Conservation (phyloP, 2,329 filamentous ascomycete species). For the Fusarium oxysporum region DNA sequence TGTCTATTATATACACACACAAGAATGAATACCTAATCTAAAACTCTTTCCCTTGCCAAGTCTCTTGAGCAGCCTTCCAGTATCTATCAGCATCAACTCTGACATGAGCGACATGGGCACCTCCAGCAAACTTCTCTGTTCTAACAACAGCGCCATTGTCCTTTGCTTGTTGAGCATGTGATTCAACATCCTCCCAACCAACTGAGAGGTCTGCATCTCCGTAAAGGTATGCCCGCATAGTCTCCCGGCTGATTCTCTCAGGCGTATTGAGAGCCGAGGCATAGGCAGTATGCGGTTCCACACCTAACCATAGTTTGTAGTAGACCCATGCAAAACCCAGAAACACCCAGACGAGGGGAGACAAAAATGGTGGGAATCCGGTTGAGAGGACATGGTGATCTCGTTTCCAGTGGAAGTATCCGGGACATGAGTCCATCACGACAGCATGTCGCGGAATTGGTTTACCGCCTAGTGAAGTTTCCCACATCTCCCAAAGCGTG, state of each 20-base stretch:
- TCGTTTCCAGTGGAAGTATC: constrained; percentile 54
- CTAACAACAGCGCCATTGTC: constrained; percentile 55
- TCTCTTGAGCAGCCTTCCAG: constrained; percentile 60
- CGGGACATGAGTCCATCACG: constrained; percentile 63
- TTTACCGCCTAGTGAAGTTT: constrained; percentile 25
- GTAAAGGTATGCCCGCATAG: constrained; percentile 64
- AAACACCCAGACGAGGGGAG: constrained; percentile 51
- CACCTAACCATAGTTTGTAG: constrained; percentile 47
- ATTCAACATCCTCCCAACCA: constrained; percentile 59
- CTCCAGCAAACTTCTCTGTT: constrained; percentile 60
- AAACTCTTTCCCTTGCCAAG: constrained; percentile 55
- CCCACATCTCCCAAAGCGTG: constrained; percentile 46
- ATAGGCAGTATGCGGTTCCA: constrained; percentile 49
- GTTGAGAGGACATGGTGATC: constrained; percentile 55
- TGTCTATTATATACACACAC: background rate
- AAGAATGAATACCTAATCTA: background rate
- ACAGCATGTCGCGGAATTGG: constrained; percentile 57
- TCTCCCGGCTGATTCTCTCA: constrained; percentile 51
- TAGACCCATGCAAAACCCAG: constrained; percentile 49
- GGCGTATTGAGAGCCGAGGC: constrained; percentile 53
- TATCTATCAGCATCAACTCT: constrained; percentile 60
- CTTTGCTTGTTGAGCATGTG: constrained; percentile 57
- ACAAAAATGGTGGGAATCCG: constrained; percentile 49
- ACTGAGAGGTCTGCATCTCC: constrained; percentile 62
- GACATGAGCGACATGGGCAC: constrained; percentile 64